Conservation (phyloP, 768 basidiomycete species). For the Cubamyces lactineus region DNA sequence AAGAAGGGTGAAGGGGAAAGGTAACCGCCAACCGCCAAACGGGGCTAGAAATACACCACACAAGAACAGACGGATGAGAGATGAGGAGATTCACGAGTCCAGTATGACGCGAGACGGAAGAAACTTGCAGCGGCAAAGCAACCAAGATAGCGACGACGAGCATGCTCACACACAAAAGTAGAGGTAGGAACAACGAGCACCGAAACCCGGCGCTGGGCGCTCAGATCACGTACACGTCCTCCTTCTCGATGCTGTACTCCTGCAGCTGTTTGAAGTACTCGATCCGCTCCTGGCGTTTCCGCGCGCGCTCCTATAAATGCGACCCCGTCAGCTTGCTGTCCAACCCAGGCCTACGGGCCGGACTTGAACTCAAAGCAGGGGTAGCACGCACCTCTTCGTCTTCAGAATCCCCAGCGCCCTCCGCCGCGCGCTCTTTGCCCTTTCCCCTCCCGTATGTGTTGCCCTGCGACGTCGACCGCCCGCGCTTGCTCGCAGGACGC, state of each 20-base stretch:
- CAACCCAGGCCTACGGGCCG: not conserved
- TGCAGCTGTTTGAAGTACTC: constrained; percentile 33
- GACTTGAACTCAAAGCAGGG: not conserved
- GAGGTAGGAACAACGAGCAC: not conserved
- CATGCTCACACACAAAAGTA: too few species aligned
- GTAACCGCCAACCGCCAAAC: too few species aligned
- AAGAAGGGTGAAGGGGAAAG: too few species aligned
- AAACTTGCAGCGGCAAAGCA: not conserved
- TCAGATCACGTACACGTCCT: constrained; percentile 49
- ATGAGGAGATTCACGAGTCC: too few species aligned
- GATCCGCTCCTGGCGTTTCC: constrained; percentile 29
- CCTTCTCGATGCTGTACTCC: constrained; percentile 34
- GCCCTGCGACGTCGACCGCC: constrained; percentile 2
- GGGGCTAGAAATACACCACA: too few species aligned
- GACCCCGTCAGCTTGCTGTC: not conserved
- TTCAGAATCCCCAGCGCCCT: constrained; percentile 21
- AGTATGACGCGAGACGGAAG: not conserved
- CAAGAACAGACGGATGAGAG: too few species aligned
- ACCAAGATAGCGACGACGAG: not conserved
- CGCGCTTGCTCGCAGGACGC: constrained; percentile 19
- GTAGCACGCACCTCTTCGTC: constrained; percentile 30
- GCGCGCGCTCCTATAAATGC: constrained; percentile 26
- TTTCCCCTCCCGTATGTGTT: constrained; percentile 11
- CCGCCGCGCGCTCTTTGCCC: constrained; percentile 17
- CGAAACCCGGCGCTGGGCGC: constrained; percentile 40